Evolutionary conservation across 176 grass and related monocot species (phyloP), one percentile per base, ranked within the genome.

Genomic region (Oryza glumipatula): DNA sequence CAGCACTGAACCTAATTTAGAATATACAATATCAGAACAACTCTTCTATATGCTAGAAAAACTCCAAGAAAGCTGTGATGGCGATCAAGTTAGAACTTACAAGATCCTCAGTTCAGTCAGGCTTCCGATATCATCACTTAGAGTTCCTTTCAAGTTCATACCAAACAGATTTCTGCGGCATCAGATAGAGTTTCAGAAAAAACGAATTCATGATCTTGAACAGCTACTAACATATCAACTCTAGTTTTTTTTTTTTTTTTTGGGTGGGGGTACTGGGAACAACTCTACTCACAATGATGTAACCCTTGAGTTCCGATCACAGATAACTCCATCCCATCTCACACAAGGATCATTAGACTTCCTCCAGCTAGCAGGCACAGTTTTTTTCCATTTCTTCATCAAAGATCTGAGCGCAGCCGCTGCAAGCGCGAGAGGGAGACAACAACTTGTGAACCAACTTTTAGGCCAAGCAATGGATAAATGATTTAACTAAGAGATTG

Each of bases 301-400:
- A 63, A 98, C 69, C 78, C 93, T 91, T 45, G 82, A 76, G 23
- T 90, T 87, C 35, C 11, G 36, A 63, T 88, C 68, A 39, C 91
- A 92, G n/a, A 3, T 2, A 36, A 98, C 30, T 44, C 95, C 92
- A 41, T 87, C 91, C 95, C 95, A 98, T 12, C 7, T 39, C 7
- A 35, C 30, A 3, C 73, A 98, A 73, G 93, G 95, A 83, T 88
- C 91, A 1, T 83, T 85, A 0, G 84, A 85, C 46, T 89, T 87
- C 21, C 81, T 67, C 95, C 95, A 98, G 51, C 65, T 83, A 35
- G 82, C 1, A 32, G 92, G 95, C 21, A 83, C 0, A 85, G 0
- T 63, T 23, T 98, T 93, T 68, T 65, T 93, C 90, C 92, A 98
- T 79, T 66, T 49, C 1, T 78, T 88, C 61, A 74, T 89, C 72